Evolutionary conservation across 169 alveolate genomes (phyloP), one percentile per base, ranked within the genome.

Genomic region (Babesia sp.): DNA sequence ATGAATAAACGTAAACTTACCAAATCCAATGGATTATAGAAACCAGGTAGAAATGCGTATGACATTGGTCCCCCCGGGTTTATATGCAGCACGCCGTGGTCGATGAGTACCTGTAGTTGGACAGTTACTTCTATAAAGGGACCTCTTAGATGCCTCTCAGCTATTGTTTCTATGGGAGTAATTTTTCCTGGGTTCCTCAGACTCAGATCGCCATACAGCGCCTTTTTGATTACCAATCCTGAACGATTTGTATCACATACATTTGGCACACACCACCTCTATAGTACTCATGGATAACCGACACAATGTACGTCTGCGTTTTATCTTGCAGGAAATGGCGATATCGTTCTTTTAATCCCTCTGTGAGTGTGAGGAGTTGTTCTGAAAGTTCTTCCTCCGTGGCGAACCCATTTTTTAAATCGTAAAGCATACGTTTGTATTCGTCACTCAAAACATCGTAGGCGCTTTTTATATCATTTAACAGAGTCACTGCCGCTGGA

Each of bases 61-160:
- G 89, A 81, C 53, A 77, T 44, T 37, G 34, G 48, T 12, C 53
- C 76, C 9, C 75, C 75, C 29, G 69, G 18, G 41, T 58, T 71
- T 22, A 81, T n/a, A 45, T 81, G 82, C 29, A 81, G 39, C 22
- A 53, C 81, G 12, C 85, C 85, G 50, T 72, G 67, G 28, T 71
- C 83, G 9, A 71, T 51, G 29, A 81, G 57, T 33, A 81, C 64
- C 44, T 81, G 89, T 24, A 81, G 67, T 39, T 71, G 85, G 29
- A 81, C 84, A 16, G 89, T 81, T 20, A 81, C 89, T 28, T 81
- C 89, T 8, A 81, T 79, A 31, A 29, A 79, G 11, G 87, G 87
- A 8, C 87, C 87, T 22, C 28, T 69, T 34, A 79, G 18, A 14
- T 71, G 83, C 14, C 61, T 33, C 34, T 37, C 37, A 11, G 44